These are phyloP conservation scores for Porogramme epimiltina DNA, from an alignment of 1,284 basidiomycete genomes.

Conservation along the genomic window DNA sequence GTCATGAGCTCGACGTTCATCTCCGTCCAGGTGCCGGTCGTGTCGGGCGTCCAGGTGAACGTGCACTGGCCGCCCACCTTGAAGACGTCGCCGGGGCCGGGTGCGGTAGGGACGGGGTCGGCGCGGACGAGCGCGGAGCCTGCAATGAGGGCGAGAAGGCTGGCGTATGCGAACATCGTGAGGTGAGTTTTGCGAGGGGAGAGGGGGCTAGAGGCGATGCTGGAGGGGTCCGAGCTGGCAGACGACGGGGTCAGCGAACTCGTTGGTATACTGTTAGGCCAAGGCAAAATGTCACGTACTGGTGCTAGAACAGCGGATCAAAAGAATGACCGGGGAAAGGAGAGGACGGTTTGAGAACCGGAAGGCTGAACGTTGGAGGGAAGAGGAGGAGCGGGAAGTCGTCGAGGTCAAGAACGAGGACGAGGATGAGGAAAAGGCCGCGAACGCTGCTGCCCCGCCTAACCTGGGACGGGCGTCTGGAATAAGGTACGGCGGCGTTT, in stretches of 20 bases:
- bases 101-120: conserved; percentile 42
- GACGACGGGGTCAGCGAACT: background rate
- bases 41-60: conserved; percentile 58
- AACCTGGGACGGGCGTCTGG: background rate
- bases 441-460: background rate
- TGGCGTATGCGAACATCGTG: conserved; percentile 44
- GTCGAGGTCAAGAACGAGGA: conserved; percentile 10
- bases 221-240: background rate
- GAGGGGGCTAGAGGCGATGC: conserved; percentile 4
- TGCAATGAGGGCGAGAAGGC: conserved; percentile 44
- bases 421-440: background rate
- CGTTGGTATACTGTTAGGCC: background rate
- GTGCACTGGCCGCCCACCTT: conserved; percentile 55
- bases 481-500: background rate
- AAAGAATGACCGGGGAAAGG: conserved; percentile 13
- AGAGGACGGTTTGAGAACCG: conserved; percentile 10
- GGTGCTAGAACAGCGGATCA: conserved; percentile 1
- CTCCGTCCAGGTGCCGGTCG: conserved; percentile 58
- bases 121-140: conserved; percentile 41
- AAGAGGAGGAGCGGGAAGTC: background rate
- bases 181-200: background rate
- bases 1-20: conserved; percentile 82
- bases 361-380: background rate
- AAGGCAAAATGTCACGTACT: background rate
- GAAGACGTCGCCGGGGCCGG: conserved; percentile 54